Base-by-base conservation (phyloP, 2,329 filamentous ascomycete species). In the Phaeosphaeriaceae sp. region DNA sequence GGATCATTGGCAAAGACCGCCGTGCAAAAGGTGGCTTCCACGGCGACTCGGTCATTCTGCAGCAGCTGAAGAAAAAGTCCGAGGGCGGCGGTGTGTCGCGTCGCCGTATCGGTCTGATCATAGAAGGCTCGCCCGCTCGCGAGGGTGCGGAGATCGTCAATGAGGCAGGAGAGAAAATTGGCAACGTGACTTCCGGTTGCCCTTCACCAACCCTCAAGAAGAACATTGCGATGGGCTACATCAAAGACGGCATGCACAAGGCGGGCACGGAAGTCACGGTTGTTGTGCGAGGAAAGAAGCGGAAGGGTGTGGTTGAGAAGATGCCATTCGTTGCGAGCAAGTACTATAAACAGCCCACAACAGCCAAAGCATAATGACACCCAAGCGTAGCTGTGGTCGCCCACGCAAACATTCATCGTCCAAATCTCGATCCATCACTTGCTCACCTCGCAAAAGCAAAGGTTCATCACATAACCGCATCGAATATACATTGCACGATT, bases 151-250 rank as follows among this genome's bases (percentile, higher is more conserved):
- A 92, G 70, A 90, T 99, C 61, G 83, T 94, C 30, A 83, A 85
- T 67, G 81, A 85, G 59, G 84, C 87, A 6, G 88, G 87, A 30
- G 76, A 90, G 67, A 86, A 87, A 68, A 85, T 98, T 55, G 95
- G 95, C 15, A 85, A 83, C 35, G 84, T 99, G 62, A 99, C 95
- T 5, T 97, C 92, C 68, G 95, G 95, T 17, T 92, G 93, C 66
- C 95, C 95, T 0, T 94, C 91, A 74, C 95, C 95, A 2, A 92
- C 90, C 0, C 81, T 97, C 49, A 89, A 89, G 64, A 91, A 91
- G 83, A 97, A 98, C 78, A 94, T 99, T 63, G 93, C 94, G 56
- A 99, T 99, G 95, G 95, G 90, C 0, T 97, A 97, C 75, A 84
- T 97, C 73, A 88, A 88, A 79, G 88, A 91, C 63, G 92, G 92